A percentile compares a stretch with the other conserved stretches of the same genome.
Conservation (phyloP, 2,329 filamentous ascomycete genomes). For the Penicillium sp. region DNA sequence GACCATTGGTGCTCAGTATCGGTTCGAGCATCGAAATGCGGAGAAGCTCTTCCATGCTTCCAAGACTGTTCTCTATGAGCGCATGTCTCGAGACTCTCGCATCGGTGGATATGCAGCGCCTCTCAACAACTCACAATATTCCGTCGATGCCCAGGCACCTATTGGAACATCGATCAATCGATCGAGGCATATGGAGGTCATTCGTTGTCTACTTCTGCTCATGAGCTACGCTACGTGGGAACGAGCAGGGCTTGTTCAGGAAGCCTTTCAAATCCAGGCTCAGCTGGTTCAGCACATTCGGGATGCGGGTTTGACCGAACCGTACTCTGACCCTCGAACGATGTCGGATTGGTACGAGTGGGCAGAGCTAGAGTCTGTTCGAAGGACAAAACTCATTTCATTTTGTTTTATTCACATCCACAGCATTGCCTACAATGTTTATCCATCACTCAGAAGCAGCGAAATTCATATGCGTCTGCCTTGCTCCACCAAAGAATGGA, state of each 20-base stretch:
- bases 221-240: slow-evolving; percentile 34
- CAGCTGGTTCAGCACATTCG: slow-evolving; percentile 28
- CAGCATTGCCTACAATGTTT: slow-evolving; percentile 36
- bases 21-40: slow-evolving; percentile 42
- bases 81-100: slow-evolving; percentile 36
- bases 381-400: slow-evolving; percentile 33
- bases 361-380: slow-evolving; percentile 31
- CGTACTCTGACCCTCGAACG: slow-evolving; percentile 17
- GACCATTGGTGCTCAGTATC: slow-evolving; percentile 50
- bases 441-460: slow-evolving; percentile 32
- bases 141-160: slow-evolving; percentile 8
- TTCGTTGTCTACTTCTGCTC: slow-evolving; percentile 25
- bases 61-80: slow-evolving; percentile 60
- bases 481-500: slow-evolving; percentile 35
- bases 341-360: slow-evolving; percentile 32
- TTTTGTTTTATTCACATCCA: slow-evolving; percentile 37
- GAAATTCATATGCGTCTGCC: slow-evolving; percentile 35
- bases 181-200: slow-evolving; percentile 26
- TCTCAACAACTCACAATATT: slow-evolving; percentile 12
- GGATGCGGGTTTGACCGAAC: slow-evolving; percentile 26
- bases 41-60: slow-evolving; percentile 46
- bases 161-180: slow-evolving; percentile 9
- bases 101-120: slow-evolving; percentile 17
- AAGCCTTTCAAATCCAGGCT: slow-evolving; percentile 27
- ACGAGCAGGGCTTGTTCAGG: slow-evolving; percentile 26